Percentiles rank a stretch among this genome's conserved stretches.
Evolutionary conservation across 1,284 basidiomycete genomes (phyloP).

Genomic region (Calocybe gambosa): DNA sequence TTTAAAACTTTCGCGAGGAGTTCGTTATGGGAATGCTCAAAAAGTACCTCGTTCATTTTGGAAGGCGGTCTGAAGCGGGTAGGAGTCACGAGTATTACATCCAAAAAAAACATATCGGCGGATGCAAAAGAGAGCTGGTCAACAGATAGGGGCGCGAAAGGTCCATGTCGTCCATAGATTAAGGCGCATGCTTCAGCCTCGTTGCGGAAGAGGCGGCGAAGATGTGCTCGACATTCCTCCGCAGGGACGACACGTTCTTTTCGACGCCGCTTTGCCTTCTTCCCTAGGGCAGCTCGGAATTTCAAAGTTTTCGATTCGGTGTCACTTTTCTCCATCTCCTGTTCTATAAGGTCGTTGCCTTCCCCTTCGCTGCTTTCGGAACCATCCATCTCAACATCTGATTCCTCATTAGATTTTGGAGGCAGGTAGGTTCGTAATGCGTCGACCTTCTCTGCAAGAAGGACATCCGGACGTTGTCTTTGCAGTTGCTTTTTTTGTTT

Average conservation of each 20-base stretch:
- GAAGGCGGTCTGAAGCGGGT: constrained; percentile 95
- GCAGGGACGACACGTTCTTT: constrained; percentile 88
- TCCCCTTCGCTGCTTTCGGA: constrained; percentile 36
- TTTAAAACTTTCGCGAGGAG: constrained; percentile 82
- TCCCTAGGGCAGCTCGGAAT: constrained; percentile 67
- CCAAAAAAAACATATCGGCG: constrained; percentile 97
- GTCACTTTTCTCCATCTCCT: constrained; percentile 36
- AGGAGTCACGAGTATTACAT: constrained; percentile 87
- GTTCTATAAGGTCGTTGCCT: constrained; percentile 33
- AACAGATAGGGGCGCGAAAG: constrained; percentile 58
- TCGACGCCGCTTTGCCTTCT: constrained; percentile 69
- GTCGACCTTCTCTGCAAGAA: constrained; percentile 43
- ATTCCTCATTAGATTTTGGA: constrained; percentile 24
- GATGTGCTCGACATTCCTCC: constrained; percentile 90
- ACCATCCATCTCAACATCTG: constrained; percentile 42
- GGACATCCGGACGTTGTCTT: constrained; percentile 67
- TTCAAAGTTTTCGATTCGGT: constrained; percentile 25
- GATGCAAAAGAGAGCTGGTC: constrained; percentile 62
- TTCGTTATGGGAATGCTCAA: constrained; percentile 97
- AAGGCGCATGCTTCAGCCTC: constrained; percentile 81
- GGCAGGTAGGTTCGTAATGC: constrained; percentile 19
- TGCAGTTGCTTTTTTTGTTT: constrained; percentile 72
- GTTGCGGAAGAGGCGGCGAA: constrained; percentile 84
- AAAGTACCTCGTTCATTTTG: constrained; percentile 87
- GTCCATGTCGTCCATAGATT: constrained; percentile 90